Evolutionary conservation across 352 stramenopile species (phyloP), one percentile per base, ranked within the genome.

Genomic region (Nothophytophthora sp.): DNA sequence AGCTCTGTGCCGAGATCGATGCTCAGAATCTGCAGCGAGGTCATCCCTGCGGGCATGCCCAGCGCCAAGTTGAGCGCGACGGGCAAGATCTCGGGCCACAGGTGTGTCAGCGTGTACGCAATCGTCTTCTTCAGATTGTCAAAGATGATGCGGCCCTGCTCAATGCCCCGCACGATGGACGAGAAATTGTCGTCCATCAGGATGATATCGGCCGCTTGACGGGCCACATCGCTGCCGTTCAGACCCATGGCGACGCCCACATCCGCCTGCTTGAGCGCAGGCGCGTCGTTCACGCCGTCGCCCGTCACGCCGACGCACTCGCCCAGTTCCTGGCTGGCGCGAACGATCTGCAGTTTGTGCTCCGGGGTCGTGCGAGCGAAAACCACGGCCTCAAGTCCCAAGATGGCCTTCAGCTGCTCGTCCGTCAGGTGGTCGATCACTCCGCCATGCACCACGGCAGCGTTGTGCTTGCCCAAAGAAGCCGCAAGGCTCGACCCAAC

Each of bases 181-280:
- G 90, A 90, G 59, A 98, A 98, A 55, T 97, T 96, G 63, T 99
- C 96, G 70, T 99, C 93, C 72, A 97, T 86, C 36, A 97, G 77
- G 35, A 98, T 91, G 57, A 98, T 98, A 61, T 97, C 92, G 29
- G 79, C 91, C 18, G 90, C 92, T 50, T 97, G n/a, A n/a, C n/a
- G n/a, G n/a, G 92, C 88, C 5, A 99, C 96, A 49, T 96, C 90
- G 28, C 89, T 97, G 57, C 96, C 95, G 56, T 84, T 91, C 49
- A 90, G 90, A 35, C 94, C 96, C 95, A 98, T 99, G 12, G 96
- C 92, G 44, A 99, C 88, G 68, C 96, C 95, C 55, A 99, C 96
- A 59, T 98, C 90, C 5, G 92, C 94, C 25, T 78, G 50, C 55
- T 81, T 81, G 15, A 81, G 50, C 13, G 70, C 70, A 8, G 67